A percentile compares a stretch with the other conserved stretches of the same genome.
phyloP scores from a whole-genome alignment of 2,329 filamentous ascomycete species.

The Amesomyces nigricolor region DNA sequence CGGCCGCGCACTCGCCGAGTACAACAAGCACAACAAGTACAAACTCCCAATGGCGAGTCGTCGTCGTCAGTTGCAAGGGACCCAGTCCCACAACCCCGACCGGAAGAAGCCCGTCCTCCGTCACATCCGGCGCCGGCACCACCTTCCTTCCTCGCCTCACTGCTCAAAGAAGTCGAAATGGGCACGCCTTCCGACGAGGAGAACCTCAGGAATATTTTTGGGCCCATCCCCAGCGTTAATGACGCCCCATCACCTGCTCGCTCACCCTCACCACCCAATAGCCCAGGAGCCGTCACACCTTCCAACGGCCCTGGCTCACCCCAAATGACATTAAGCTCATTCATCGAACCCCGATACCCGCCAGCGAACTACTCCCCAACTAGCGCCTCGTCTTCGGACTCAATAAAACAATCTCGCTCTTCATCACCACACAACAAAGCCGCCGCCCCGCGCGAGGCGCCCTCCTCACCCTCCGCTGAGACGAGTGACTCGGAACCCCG shows the following conservation, averaged over 20 bases:
- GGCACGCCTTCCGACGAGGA: slow-evolving; percentile 55
- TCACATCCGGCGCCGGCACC: slow-evolving; percentile 40
- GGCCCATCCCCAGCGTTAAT: slow-evolving; percentile 31
- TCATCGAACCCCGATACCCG: slow-evolving; percentile 68
- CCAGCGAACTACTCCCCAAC: slow-evolving; percentile 68
- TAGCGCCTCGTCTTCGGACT: slow-evolving; percentile 35
- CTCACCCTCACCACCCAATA: slow-evolving; percentile 59
- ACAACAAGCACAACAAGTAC: slow-evolving; percentile 19
- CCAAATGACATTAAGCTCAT: slow-evolving; percentile 60
- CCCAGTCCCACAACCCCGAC: slow-evolving; percentile 20
- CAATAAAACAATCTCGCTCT: slow-evolving; percentile 30
- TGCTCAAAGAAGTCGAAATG: slow-evolving; percentile 82
- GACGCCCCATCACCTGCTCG: slow-evolving; percentile 56
- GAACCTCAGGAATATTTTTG: slow-evolving; percentile 37
- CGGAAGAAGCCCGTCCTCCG: slow-evolving; percentile 13
- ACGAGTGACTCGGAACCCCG: slow-evolving; percentile 24
- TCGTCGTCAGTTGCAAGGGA: slow-evolving; percentile 32
- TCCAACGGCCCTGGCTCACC: slow-evolving; percentile 63
- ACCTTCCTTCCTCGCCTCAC: slow-evolving; percentile 78
- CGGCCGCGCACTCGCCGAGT: slow-evolving; percentile 74
- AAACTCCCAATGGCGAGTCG: slow-evolving; percentile 38
- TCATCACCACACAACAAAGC: slow-evolving; percentile 26
- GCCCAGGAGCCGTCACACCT: slow-evolving; percentile 62
- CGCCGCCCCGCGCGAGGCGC: slow-evolving; percentile 12
- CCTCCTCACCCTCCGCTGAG: slow-evolving; percentile 21